A percentile compares a stretch with the other conserved stretches of the same genome.
These are phyloP conservation scores for Cystobasidium onofrii DNA, from an alignment of 768 basidiomycete genomes.

Conservation along the genomic window DNA sequence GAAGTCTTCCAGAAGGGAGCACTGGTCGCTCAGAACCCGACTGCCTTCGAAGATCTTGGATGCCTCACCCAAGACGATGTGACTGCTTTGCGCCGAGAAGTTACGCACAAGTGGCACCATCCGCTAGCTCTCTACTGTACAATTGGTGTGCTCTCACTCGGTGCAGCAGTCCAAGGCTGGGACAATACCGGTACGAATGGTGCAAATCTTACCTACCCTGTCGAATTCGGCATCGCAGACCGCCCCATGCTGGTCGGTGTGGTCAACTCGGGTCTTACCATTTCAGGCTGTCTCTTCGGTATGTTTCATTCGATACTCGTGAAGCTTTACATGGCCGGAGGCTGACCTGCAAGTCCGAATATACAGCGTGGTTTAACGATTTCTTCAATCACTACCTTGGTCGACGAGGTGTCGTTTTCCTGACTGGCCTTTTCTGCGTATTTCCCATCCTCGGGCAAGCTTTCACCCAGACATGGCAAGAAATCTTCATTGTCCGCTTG, in stretches of 20 bases:
- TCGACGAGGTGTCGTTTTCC: constrained; percentile 48
- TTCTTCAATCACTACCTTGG: constrained; percentile 41
- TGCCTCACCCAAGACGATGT: constrained; percentile 50
- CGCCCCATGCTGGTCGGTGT: constrained; percentile 25
- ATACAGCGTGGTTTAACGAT: constrained; percentile 39
- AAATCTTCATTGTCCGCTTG: constrained; percentile 32
- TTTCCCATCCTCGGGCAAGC: constrained; percentile 48
- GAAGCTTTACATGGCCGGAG: background rate
- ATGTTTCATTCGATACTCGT: too few relatives aligned
- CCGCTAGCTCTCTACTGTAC: constrained; percentile 50
- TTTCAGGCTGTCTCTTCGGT: constrained; percentile 9
- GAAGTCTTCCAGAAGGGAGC: constrained; percentile 59
- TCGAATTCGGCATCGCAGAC: constrained; percentile 51
- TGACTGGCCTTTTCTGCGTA: constrained; percentile 47
- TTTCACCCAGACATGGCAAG: constrained; percentile 46
- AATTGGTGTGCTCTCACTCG: constrained; percentile 58
- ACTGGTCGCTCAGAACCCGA: constrained; percentile 61
- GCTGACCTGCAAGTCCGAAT: constrained; percentile 36
- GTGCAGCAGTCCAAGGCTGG: constrained; percentile 47
- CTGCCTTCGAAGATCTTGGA: constrained; percentile 42
- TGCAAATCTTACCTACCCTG: constrained; percentile 47
- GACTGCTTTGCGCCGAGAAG: constrained; percentile 49
- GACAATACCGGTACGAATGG: constrained; percentile 21
- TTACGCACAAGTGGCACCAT: constrained; percentile 27
- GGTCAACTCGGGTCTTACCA: constrained; percentile 6